phyloP scores from a whole-genome alignment of 352 stramenopile species.

The Globisporangium perplexum region DNA sequence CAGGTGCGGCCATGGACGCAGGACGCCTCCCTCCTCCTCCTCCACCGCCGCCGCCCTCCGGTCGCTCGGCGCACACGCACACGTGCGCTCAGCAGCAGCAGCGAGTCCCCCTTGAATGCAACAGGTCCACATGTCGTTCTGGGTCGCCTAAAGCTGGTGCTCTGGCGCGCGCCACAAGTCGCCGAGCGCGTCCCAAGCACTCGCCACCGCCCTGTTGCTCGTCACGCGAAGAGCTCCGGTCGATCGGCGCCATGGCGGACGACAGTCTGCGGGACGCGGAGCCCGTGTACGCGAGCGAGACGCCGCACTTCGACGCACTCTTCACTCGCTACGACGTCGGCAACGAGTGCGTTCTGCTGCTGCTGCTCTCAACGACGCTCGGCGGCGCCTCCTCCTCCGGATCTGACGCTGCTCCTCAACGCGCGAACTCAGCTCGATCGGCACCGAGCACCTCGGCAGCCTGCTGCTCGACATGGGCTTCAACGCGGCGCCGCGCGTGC shows the following conservation, averaged over 20 bases:
- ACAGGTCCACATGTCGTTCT: too few relatives aligned
- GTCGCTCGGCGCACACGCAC: too few relatives aligned
- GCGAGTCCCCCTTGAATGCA: too few relatives aligned
- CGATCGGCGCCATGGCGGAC: constrained; percentile 18
- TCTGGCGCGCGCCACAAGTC: too few relatives aligned
- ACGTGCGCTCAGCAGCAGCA: too few relatives aligned
- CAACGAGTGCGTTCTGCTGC: constrained; percentile 18
- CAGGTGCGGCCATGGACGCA: neutral
- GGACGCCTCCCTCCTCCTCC: neutral
- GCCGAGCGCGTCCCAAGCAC: too few relatives aligned
- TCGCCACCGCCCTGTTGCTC: too few relatives aligned
- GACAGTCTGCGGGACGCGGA: constrained; percentile 19
- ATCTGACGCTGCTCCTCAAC: neutral
- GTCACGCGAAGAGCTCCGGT: too few relatives aligned
- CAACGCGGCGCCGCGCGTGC: constrained; percentile 35
- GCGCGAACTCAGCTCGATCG: constrained; percentile 27
- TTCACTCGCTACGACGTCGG: constrained; percentile 44
- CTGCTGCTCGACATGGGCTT: constrained; percentile 73
- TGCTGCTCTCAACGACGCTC: neutral
- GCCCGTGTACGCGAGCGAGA: constrained; percentile 33
- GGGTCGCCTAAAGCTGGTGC: too few relatives aligned
- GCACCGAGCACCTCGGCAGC: constrained; percentile 51
- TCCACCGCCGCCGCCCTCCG: neutral
- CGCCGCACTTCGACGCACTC: constrained; percentile 55
- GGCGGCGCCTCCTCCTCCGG: too few relatives aligned